Percentiles rank a stretch among this genome's conserved stretches.
Evolutionary conservation across 2,329 filamentous ascomycete species (phyloP).

Genomic region (Neurospora sp.): DNA sequence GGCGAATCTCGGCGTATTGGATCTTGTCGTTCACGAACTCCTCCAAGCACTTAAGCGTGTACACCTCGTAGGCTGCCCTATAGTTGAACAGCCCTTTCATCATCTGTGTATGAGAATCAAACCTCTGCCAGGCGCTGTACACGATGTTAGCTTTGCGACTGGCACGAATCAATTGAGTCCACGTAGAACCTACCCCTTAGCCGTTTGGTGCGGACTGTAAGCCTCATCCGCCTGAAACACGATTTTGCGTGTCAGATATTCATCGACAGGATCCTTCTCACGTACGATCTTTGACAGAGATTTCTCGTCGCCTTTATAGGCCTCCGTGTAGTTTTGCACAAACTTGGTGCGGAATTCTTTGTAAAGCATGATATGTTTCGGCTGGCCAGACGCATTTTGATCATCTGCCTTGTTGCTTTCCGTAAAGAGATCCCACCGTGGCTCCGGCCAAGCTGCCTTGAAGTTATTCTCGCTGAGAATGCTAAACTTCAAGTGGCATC

Average conservation of each 20-base stretch:
- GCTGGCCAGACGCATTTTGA: neutral
- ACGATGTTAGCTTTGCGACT: neutral
- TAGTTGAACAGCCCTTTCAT: conserved; percentile 67
- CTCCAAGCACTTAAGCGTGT: conserved; percentile 49
- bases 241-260: conserved; percentile 54
- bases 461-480: conserved; percentile 27
- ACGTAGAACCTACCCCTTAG: conserved; percentile 38
- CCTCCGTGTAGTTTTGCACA: too few species aligned
- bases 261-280: conserved; percentile 19
- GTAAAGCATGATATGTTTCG: conserved; percentile 35
- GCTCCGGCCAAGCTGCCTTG: conserved; percentile 22
- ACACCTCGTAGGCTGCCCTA: conserved; percentile 48
- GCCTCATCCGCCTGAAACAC: conserved; percentile 51
- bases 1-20: conserved; percentile 61
- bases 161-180: neutral
- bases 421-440: conserved; percentile 35
- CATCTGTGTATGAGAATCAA: conserved; percentile 59
- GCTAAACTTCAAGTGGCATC: conserved; percentile 54
- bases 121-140: conserved; percentile 39
- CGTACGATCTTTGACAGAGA: too few species aligned
- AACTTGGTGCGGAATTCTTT: conserved; percentile 22
- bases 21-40: conserved; percentile 55
- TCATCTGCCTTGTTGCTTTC: neutral
- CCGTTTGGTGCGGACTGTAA: conserved; percentile 39
- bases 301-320: too few species aligned